Conservation (phyloP, 768 basidiomycete genomes). For the Obba rivulosa region DNA sequence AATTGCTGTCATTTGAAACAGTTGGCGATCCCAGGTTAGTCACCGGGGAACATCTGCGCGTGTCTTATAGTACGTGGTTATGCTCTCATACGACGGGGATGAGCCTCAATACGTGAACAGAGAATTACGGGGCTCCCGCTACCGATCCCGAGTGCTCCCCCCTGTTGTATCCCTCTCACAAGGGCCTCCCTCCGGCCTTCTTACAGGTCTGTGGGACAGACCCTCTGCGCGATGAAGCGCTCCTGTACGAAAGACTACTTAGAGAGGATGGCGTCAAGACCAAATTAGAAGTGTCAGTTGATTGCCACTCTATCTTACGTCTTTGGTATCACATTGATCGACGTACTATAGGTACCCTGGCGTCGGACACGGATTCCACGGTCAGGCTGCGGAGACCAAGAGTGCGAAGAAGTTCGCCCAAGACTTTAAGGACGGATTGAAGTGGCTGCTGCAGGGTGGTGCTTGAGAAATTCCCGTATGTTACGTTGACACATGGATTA, state of each 20-base stretch:
- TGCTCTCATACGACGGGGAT: background rate
- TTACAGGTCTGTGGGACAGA: constrained; percentile 22
- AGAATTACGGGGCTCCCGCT: background rate
- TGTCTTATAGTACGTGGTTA: background rate
- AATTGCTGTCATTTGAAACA: constrained; percentile 18
- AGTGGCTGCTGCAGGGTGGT: constrained; percentile 14
- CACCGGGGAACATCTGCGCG: background rate
- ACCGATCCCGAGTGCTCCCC: constrained; percentile 12
- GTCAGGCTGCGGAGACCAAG: constrained; percentile 7
- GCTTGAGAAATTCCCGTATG: no score
- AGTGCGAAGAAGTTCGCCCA: constrained; percentile 8
- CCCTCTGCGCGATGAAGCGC: constrained; percentile 24
- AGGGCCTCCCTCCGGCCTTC: constrained; percentile 17
- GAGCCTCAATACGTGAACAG: background rate
- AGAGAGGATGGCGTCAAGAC: constrained; percentile 18
- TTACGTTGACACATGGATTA: no score
- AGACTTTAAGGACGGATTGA: constrained; percentile 14
- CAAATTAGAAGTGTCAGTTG: constrained; percentile 17
- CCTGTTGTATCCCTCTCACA: constrained; percentile 16
- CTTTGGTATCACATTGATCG: background rate
- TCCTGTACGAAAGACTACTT: constrained; percentile 21
- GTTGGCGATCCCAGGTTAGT: constrained; percentile 15
- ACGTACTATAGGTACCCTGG: constrained; percentile 19
- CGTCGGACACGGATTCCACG: constrained; percentile 17
- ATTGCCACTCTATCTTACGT: background rate